Evolutionary conservation across 768 basidiomycete species (phyloP).

Genomic region (Thelephora ganbajun): DNA sequence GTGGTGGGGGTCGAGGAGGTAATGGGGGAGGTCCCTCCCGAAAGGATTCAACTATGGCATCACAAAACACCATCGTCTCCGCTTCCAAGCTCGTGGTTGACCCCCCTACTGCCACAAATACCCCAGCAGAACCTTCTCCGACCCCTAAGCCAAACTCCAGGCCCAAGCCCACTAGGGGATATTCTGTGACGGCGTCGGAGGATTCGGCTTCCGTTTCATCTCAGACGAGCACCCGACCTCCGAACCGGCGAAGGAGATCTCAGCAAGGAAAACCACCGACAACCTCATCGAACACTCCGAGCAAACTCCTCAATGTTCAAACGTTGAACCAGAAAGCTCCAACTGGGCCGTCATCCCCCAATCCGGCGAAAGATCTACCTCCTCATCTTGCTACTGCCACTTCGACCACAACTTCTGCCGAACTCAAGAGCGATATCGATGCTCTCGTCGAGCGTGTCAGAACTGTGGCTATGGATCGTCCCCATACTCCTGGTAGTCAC

Average conservation of each 20-base stretch:
- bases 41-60: constrained; percentile 8
- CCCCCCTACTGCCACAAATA: constrained; percentile 4
- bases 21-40: constrained; percentile 13
- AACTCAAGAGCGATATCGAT: constrained; percentile 53
- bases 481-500: constrained; percentile 61
- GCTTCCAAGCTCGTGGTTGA: constrained; percentile 10
- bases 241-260: constrained; percentile 37
- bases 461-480: constrained; percentile 58
- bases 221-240: constrained; percentile 23
- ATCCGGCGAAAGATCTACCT: constrained; percentile 37
- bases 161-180: constrained; percentile 9
- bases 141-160: constrained; percentile 5
- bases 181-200: constrained; percentile 7
- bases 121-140: constrained; percentile 3
- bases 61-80: neutral
- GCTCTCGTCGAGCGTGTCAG: constrained; percentile 68
- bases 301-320: neutral
- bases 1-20: constrained; percentile 19
- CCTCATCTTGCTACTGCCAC: constrained; percentile 32
- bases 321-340: constrained; percentile 21
- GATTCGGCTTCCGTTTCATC: constrained; percentile 6
- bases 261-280: constrained; percentile 21
- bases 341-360: constrained; percentile 12
- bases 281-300: constrained; percentile 7
- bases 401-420: constrained; percentile 23